These are phyloP conservation scores for Sicyos baderoa DNA, from an alignment of 306 rosid species.

Conservation along the genomic window DNA sequence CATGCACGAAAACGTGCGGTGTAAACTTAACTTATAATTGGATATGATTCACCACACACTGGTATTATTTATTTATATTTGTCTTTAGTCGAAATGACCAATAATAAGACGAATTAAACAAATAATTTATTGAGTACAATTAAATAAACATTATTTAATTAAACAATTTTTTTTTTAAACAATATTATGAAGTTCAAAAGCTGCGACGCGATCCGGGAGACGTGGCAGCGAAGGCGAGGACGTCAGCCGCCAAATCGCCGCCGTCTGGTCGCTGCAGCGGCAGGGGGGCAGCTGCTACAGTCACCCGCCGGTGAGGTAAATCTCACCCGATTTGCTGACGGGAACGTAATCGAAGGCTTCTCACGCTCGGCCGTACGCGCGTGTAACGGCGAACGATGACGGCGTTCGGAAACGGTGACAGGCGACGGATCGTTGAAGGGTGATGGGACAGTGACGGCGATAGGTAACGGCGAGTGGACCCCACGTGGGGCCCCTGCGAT, in stretches of 20 bases:
- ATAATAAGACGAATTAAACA: background rate
- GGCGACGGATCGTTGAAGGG: constrained; percentile 7
- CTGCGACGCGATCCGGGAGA: constrained; percentile 45
- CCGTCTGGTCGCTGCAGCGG: constrained; percentile 24
- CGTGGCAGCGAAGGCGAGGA: constrained; percentile 30
- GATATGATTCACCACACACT: no score
- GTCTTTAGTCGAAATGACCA: background rate
- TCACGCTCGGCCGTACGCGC: background rate
- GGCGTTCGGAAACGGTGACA: constrained; percentile 8
- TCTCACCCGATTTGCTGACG: background rate
- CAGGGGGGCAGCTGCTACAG: background rate
- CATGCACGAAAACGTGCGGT: no score
- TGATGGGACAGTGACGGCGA: constrained; percentile 17
- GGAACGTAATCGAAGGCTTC: background rate
- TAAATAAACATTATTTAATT: background rate
- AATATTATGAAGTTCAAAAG: constrained; percentile 28
- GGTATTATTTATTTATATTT: background rate
- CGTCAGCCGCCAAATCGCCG: constrained; percentile 29
- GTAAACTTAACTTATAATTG: no score
- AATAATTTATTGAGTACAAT: no score
- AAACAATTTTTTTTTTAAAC: background rate
- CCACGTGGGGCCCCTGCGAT: background rate
- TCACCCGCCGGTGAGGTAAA: background rate
- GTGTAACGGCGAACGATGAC: background rate
- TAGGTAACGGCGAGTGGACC: constrained; percentile 24